Evolutionary conservation across 495 filamentous ascomycete species (phyloP).

Genomic region (Podospora pseudocomata): DNA sequence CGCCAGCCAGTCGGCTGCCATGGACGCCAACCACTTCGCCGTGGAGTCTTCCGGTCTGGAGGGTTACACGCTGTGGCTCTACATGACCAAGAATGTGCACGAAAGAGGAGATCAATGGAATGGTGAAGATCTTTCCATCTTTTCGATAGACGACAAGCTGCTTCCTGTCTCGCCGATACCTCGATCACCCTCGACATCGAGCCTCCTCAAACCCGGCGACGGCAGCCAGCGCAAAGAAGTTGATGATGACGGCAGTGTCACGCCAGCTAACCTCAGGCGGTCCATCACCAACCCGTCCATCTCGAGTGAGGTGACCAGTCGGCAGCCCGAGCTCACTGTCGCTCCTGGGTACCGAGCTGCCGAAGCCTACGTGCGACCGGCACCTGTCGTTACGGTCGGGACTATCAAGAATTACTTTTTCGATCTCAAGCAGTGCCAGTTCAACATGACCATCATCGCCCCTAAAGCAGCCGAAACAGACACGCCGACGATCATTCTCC

Average conservation of each 20-base stretch:
- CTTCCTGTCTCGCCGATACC: slow-evolving; percentile 54
- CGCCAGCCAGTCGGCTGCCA: slow-evolving; percentile 83
- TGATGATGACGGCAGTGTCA: slow-evolving; percentile 54
- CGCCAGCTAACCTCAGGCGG: slow-evolving; percentile 67
- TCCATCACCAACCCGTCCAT: slow-evolving; percentile 71
- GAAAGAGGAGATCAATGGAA: slow-evolving; percentile 95
- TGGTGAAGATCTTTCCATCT: slow-evolving; percentile 92
- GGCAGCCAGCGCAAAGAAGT: slow-evolving; percentile 38
- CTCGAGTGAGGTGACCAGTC: slow-evolving; percentile 52
- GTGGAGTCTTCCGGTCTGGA: slow-evolving; percentile 76
- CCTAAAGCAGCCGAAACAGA: slow-evolving; percentile 50
- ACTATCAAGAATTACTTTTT: slow-evolving; percentile 66
- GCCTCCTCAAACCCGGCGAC: slow-evolving; percentile 28
- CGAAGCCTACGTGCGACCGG: slow-evolving; percentile 86
- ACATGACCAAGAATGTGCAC: slow-evolving; percentile 79
- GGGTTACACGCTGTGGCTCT: slow-evolving; percentile 88
- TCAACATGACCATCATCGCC: slow-evolving; percentile 62
- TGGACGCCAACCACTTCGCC: slow-evolving; percentile 96
- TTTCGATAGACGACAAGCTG: slow-evolving; percentile 73
- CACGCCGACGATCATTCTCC: slow-evolving; percentile 74
- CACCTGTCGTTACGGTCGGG: slow-evolving; percentile 72
- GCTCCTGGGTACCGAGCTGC: slow-evolving; percentile 78
- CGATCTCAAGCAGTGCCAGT: slow-evolving; percentile 71
- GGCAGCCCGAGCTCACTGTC: slow-evolving; percentile 50
- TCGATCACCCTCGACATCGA: slow-evolving; percentile 35